Conservation (phyloP, 129 eudicot genomes). For the Chrysanthemum lavandulifolium region DNA sequence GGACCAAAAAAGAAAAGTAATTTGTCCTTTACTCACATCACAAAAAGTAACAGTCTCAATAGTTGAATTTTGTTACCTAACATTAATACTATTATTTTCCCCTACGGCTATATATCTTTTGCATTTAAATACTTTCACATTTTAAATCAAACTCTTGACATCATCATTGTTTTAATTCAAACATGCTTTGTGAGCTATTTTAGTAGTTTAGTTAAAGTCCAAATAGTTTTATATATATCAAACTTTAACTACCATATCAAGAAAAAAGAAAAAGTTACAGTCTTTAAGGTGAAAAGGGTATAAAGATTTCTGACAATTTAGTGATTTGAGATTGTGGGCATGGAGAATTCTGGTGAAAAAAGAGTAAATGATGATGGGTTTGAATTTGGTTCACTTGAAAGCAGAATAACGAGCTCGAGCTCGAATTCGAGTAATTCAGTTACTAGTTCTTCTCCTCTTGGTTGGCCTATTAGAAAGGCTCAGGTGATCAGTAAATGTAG, state of each 20-base stretch:
- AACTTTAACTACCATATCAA: constrained; percentile 9
- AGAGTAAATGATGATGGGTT: constrained; percentile 38
- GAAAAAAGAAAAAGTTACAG: constrained; percentile 15
- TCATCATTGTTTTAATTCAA: constrained; percentile 34
- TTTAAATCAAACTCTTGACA: neutral
- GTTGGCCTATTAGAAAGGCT: constrained; percentile 81
- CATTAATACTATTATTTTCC: constrained; percentile 18
- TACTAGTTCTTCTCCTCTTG: constrained; percentile 42
- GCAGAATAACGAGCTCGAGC: constrained; percentile 35
- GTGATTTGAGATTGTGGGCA: constrained; percentile 18
- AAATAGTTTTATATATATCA: constrained; percentile 8
- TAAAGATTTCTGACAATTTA: constrained; percentile 27
- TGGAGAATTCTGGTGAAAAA: constrained; percentile 40
- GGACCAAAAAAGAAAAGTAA: constrained; percentile 30
- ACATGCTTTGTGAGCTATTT: constrained; percentile 17
- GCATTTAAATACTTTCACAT: constrained; percentile 8
- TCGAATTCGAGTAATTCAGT: constrained; percentile 46
- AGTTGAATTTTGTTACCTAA: constrained; percentile 24
- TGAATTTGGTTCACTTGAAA: constrained; percentile 39
- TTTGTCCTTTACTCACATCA: constrained; percentile 26
- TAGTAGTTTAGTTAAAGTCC: constrained; percentile 3
- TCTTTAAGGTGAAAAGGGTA: constrained; percentile 26
- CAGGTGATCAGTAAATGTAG: constrained; percentile 32
- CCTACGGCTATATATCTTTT: constrained; percentile 42
- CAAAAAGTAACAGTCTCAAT: constrained; percentile 23